Evolutionary conservation across 768 basidiomycete genomes (phyloP), one percentile per base, ranked within the genome.

Genomic region (Lactarius tabidus): DNA sequence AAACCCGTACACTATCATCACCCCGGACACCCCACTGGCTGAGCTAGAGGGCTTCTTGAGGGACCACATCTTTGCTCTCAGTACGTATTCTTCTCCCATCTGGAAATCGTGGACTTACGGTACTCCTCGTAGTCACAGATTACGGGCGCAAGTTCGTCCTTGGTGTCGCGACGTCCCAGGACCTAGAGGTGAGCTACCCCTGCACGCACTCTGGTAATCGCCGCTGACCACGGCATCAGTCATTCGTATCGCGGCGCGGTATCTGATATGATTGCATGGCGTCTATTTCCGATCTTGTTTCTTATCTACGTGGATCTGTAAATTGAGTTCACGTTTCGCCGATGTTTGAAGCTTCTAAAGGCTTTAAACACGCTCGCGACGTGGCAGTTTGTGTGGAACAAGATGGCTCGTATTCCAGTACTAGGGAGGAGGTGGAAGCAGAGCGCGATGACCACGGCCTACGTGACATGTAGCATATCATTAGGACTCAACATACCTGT

Each of bases 21-120:
- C 92, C 1, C 93, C 93, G 1, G 77, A 83, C 53, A 89, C 93
- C 7, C 83, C 91, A 2, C 80, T 96, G 12, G 83, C 84, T 0
- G 91, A 93, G 15, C 79, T 96, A n/a, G 93, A 94, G 70, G 79
- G 78, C 14, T 97, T 97, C 75, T 78, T 96, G 59, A 77, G 80
- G 68, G 61, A 78, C 26, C 88, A 91, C 68, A 81, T 89, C 45
- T 93, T 93, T 68, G 92, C 91, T 2, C 75, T 94, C 31, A 88
- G 91, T 89, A 59, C 54, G 81, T 71, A 17, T 60, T 52, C 39
- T 17, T 41, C 12, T 41, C 43, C 23, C n/a, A 35, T 35, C 28
- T 26, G 7, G 52, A 68, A 38, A 72, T 41, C 2, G 31, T 53
- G 45, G 41, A n/a, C 15, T 41, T 29, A 14, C 10, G 36, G 9